These are phyloP conservation scores for Lepidium africanum DNA, from an alignment of 345 rosid species.

Conservation along the genomic window DNA sequence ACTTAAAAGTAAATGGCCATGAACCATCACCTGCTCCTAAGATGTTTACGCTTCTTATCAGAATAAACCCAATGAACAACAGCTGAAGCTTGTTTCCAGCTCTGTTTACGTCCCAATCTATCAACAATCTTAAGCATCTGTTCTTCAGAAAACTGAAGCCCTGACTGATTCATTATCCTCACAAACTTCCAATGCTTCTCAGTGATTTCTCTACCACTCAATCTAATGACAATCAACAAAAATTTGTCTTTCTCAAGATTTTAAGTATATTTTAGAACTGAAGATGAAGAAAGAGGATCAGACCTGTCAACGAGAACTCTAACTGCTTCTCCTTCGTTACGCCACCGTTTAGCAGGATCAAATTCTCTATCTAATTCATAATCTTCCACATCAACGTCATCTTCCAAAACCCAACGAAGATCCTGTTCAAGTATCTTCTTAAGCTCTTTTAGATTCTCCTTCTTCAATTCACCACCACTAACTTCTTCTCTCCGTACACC, in stretches of 20 bases:
- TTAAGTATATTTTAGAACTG: background rate
- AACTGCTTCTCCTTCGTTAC: conserved; percentile 59
- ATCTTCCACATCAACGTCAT: conserved; percentile 53
- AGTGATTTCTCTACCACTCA: conserved; percentile 59
- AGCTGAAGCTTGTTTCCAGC: conserved; percentile 77
- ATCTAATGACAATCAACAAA: conserved; percentile 32
- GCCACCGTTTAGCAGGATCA: conserved; percentile 51
- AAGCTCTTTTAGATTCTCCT: conserved; percentile 54
- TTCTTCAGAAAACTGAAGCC: conserved; percentile 68
- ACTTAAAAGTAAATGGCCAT: background rate
- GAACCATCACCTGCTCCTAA: conserved; percentile 58
- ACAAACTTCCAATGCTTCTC: conserved; percentile 83
- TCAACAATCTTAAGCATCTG: conserved; percentile 79
- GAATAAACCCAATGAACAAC: conserved; percentile 75
- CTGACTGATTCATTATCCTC: conserved; percentile 85
- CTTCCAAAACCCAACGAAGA: conserved; percentile 78
- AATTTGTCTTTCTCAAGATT: background rate
- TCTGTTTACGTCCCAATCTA: conserved; percentile 51
- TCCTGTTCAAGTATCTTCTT: conserved; percentile 64
- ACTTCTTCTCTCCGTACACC: conserved; percentile 35
- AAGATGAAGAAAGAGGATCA: background rate
- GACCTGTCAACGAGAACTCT: conserved; percentile 69
- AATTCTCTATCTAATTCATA: conserved; percentile 19
- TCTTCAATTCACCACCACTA: conserved; percentile 36
- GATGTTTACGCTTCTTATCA: conserved; percentile 45